Conservation (phyloP, 345 rosid species). For the Pugionium dolabratum region DNA sequence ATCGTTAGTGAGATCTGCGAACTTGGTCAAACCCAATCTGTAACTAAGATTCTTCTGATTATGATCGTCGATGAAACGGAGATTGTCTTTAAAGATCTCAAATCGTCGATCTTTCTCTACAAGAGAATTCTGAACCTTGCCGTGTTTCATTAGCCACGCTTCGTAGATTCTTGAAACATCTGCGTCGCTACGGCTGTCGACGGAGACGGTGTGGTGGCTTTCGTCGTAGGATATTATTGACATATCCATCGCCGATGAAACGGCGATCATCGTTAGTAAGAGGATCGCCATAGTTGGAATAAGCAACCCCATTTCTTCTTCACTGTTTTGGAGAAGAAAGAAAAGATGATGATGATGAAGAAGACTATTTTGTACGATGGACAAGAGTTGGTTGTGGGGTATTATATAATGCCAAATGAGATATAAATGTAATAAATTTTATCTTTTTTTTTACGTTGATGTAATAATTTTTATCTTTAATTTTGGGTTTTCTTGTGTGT, state of each 20-base stretch:
- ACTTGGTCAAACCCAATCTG: slow-evolving; percentile 69
- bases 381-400: slow-evolving; percentile 29
- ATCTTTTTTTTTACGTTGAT: background rate
- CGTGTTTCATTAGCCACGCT: slow-evolving; percentile 72
- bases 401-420: slow-evolving; percentile 34
- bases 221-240: slow-evolving; percentile 74
- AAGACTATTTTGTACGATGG: slow-evolving; percentile 23
- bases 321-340: slow-evolving; percentile 14
- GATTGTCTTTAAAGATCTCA: slow-evolving; percentile 77
- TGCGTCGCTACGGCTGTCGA: slow-evolving; percentile 51
- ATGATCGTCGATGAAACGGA: slow-evolving; percentile 76
- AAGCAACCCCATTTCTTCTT: slow-evolving; percentile 43
- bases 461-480: background rate
- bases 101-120: slow-evolving; percentile 75
- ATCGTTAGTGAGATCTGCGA: slow-evolving; percentile 90
- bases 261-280: slow-evolving; percentile 42
- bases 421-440: background rate
- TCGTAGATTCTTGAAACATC: slow-evolving; percentile 68
- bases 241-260: slow-evolving; percentile 73
- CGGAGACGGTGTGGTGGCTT: slow-evolving; percentile 39
- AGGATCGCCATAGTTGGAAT: slow-evolving; percentile 41
- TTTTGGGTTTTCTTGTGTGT: slow-evolving; percentile 1
- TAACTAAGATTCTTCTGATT: slow-evolving; percentile 61
- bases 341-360: slow-evolving; percentile 18
- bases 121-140: slow-evolving; percentile 66